phyloP scores from a whole-genome alignment of 1,284 basidiomycete species.

The Apiotrichum veenhuisii region DNA sequence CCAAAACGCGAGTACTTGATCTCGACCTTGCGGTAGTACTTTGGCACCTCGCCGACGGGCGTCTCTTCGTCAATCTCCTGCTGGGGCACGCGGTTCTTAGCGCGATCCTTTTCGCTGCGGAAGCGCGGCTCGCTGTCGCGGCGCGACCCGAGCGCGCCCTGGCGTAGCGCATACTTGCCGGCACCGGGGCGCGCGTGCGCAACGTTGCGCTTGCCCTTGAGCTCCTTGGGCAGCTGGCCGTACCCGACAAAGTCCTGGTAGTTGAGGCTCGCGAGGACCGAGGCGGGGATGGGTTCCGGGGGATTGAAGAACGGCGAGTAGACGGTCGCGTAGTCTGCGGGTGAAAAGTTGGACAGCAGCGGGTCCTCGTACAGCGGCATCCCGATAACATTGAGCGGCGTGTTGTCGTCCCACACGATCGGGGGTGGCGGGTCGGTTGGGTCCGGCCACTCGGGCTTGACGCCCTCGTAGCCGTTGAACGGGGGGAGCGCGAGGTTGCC shows the following conservation, averaged over 20 bases:
- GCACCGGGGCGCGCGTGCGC: slow-evolving; percentile 48
- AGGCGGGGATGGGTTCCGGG: slow-evolving; percentile 66
- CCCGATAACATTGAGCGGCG: slow-evolving; percentile 86
- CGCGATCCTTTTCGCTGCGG: slow-evolving; percentile 68
- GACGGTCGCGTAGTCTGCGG: slow-evolving; percentile 44
- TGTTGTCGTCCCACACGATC: slow-evolving; percentile 75
- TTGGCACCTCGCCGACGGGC: slow-evolving; percentile 60
- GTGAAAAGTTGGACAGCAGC: slow-evolving; percentile 73
- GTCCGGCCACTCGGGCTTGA: slow-evolving; percentile 81
- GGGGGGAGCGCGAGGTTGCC: slow-evolving; percentile 53
- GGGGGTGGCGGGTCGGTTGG: slow-evolving; percentile 63
- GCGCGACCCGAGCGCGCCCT: slow-evolving; percentile 24
- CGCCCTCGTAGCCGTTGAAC: slow-evolving; percentile 80
- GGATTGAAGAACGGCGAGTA: slow-evolving; percentile 56
- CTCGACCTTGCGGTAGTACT: slow-evolving; percentile 84
- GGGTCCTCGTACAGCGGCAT: slow-evolving; percentile 77
- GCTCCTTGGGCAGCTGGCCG: slow-evolving; percentile 74
- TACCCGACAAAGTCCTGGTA: slow-evolving; percentile 85
- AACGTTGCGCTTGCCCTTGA: slow-evolving; percentile 77
- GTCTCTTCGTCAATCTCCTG: slow-evolving; percentile 27
- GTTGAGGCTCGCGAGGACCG: slow-evolving; percentile 73
- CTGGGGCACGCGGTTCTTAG: slow-evolving; percentile 26
- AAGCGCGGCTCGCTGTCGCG: slow-evolving; percentile 61
- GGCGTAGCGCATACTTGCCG: slow-evolving; percentile 33
- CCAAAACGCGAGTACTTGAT: slow-evolving; percentile 99